Conservation (phyloP, 345 rosid genomes). For the Stellera chamaejasme region DNA sequence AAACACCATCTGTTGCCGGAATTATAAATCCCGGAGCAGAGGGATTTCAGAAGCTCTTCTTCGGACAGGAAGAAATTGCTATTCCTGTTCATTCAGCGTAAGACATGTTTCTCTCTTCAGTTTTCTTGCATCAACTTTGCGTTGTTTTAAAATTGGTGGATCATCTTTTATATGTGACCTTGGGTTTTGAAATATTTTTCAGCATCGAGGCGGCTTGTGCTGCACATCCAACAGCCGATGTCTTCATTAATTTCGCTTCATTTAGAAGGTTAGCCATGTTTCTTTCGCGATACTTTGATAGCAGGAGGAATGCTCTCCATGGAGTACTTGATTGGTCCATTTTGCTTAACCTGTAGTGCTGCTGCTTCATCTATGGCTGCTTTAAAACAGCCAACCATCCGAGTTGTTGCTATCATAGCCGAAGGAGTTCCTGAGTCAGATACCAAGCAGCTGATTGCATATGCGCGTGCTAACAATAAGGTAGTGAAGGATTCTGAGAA, state of each 20-base stretch:
- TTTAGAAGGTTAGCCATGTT: slow-evolving; percentile 56
- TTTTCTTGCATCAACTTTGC: neutral
- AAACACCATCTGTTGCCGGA: slow-evolving; percentile 97
- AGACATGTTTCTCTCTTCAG: slow-evolving; percentile 10
- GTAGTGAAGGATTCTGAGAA: slow-evolving; percentile 22
- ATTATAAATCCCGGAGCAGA: slow-evolving; percentile 88
- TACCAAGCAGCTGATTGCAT: slow-evolving; percentile 83
- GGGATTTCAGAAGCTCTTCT: slow-evolving; percentile 95
- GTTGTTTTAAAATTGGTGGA: neutral
- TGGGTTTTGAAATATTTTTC: slow-evolving; percentile 22
- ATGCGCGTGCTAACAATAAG: slow-evolving; percentile 94
- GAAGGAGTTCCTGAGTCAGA: slow-evolving; percentile 99
- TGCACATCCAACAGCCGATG: slow-evolving; percentile 95
- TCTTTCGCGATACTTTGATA: neutral
- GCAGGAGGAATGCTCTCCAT: slow-evolving; percentile 8
- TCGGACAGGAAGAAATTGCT: slow-evolving; percentile 99
- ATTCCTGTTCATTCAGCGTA: slow-evolving; percentile 95
- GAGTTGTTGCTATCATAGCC: slow-evolving; percentile 93
- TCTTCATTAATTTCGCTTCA: slow-evolving; percentile 91
- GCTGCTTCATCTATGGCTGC: slow-evolving; percentile 98
- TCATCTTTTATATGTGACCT: slow-evolving; percentile 6
- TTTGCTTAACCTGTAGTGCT: slow-evolving; percentile 48
- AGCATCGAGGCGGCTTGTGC: slow-evolving; percentile 93
- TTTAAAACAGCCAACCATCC: slow-evolving; percentile 87
- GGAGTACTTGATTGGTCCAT: slow-evolving; percentile 1